Evolutionary conservation across 495 filamentous ascomycete genomes (phyloP).

Genomic region (Penicillium cinerascens): DNA sequence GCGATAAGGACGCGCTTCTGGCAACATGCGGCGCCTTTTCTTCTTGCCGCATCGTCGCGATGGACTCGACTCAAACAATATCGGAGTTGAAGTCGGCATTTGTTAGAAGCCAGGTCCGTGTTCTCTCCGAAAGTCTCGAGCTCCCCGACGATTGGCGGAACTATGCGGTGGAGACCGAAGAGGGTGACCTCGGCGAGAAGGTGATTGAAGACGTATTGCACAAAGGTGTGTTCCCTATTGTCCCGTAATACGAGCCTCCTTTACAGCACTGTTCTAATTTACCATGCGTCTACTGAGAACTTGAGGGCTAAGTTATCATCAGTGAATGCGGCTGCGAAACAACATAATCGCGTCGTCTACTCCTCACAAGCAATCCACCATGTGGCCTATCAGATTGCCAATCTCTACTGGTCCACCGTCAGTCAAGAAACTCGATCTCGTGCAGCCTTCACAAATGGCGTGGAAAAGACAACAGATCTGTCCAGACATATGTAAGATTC

Average conservation of each 20-base stretch:
- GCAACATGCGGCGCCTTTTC: not conserved
- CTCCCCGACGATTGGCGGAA: slow-evolving; percentile 57
- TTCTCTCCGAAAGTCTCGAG: slow-evolving; percentile 53
- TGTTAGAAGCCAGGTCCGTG: slow-evolving; percentile 58
- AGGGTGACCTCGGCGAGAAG: slow-evolving; percentile 49
- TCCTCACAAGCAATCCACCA: slow-evolving; percentile 71
- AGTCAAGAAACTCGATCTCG: slow-evolving; percentile 44
- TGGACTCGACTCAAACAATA: slow-evolving; percentile 50
- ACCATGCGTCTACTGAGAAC: not conserved
- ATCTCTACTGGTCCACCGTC: slow-evolving; percentile 59
- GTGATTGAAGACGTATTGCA: slow-evolving; percentile 54
- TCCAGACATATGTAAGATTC: slow-evolving; percentile 44
- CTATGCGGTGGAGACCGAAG: slow-evolving; percentile 38
- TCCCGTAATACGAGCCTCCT: not conserved
- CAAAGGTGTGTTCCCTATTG: slow-evolving; percentile 38
- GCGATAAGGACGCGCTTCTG: slow-evolving; percentile 1
- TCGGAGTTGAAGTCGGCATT: slow-evolving; percentile 62
- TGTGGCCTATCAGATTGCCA: slow-evolving; percentile 78
- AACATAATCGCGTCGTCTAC: slow-evolving; percentile 70
- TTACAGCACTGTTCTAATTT: not conserved
- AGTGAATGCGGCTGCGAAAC: slow-evolving; percentile 64
- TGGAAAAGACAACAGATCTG: slow-evolving; percentile 43
- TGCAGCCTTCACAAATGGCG: slow-evolving; percentile 30
- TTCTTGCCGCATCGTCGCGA: slow-evolving; percentile 20
- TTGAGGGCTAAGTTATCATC: slow-evolving; percentile 12